phyloP scores from a whole-genome alignment of 169 alveolate species.

The Cryptosporidium xiaoi region DNA sequence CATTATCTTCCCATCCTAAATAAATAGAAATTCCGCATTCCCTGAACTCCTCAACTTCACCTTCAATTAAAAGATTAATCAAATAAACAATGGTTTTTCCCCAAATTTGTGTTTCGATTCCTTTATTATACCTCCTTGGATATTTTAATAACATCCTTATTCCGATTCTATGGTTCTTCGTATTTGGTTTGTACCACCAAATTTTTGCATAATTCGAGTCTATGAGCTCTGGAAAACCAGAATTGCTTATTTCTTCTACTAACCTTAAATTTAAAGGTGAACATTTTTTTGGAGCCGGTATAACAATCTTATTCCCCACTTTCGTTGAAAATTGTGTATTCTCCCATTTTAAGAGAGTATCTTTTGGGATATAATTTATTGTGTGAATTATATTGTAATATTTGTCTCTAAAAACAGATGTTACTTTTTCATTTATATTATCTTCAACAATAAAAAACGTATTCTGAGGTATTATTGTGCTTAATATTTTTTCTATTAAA shows the following conservation, averaged over 20 bases:
- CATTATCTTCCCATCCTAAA: constrained; percentile 42
- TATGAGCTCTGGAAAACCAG: neutral
- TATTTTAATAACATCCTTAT: constrained; percentile 36
- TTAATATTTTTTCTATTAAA: constrained; percentile 9
- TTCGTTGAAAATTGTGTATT: neutral
- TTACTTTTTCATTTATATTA: neutral
- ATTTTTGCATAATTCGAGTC: constrained; percentile 10
- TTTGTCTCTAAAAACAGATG: neutral
- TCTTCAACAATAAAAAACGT: constrained; percentile 16
- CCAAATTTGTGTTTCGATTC: constrained; percentile 71
- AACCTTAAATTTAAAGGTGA: constrained; percentile 38
- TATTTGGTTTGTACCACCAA: constrained; percentile 56
- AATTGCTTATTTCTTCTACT: neutral
- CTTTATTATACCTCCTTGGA: constrained; percentile 69
- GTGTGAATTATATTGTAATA: constrained; percentile 28
- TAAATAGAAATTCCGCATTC: constrained; percentile 48
- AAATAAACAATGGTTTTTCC: constrained; percentile 31
- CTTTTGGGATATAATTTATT: constrained; percentile 8
- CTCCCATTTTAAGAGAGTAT: constrained; percentile 14
- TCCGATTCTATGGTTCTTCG: constrained; percentile 28
- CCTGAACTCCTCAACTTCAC: constrained; percentile 13
- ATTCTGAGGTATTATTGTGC: constrained; percentile 22
- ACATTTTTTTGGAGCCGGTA: constrained; percentile 59
- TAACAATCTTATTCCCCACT: neutral
- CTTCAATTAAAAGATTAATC: constrained; percentile 9